Conservation (phyloP, 164 flowering plant genomes). For the Hamamelis virginiana region DNA sequence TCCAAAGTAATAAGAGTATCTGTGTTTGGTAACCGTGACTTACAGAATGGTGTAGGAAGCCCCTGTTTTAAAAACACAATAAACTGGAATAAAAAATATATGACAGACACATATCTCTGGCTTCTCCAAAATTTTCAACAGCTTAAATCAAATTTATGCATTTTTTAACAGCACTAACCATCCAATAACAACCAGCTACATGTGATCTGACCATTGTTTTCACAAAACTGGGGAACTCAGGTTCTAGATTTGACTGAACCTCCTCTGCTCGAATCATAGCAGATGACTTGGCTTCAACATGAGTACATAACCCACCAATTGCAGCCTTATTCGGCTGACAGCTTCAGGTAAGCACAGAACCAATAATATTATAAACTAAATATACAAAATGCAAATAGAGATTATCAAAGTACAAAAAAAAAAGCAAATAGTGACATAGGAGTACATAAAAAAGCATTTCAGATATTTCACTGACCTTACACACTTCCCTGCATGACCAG, state of each 20-base stretch:
- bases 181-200: slow-evolving; percentile 50
- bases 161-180: slow-evolving; percentile 31
- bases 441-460: too few relatives aligned
- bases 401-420: background rate
- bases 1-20: slow-evolving; percentile 31
- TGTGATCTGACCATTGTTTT: slow-evolving; percentile 51
- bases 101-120: background rate
- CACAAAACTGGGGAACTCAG: slow-evolving; percentile 41
- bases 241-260: slow-evolving; percentile 34
- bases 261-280: slow-evolving; percentile 46
- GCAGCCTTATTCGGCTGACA: background rate
- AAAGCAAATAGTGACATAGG: too few relatives aligned
- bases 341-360: slow-evolving; percentile 19
- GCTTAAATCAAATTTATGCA: background rate
- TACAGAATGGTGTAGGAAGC: slow-evolving; percentile 45
- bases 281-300: slow-evolving; percentile 24
- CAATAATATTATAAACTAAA: background rate
- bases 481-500: background rate
- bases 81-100: background rate
- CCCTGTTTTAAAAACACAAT: slow-evolving; percentile 26
- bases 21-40: slow-evolving; percentile 22
- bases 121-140: background rate
- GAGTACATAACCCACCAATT: background rate
- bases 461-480: background rate
- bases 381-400: background rate